A percentile compares a stretch with the other conserved stretches of the same genome.
Evolutionary conservation across 192 early-diverging fungal genomes (phyloP).

Genomic region (Dispira simplex): DNA sequence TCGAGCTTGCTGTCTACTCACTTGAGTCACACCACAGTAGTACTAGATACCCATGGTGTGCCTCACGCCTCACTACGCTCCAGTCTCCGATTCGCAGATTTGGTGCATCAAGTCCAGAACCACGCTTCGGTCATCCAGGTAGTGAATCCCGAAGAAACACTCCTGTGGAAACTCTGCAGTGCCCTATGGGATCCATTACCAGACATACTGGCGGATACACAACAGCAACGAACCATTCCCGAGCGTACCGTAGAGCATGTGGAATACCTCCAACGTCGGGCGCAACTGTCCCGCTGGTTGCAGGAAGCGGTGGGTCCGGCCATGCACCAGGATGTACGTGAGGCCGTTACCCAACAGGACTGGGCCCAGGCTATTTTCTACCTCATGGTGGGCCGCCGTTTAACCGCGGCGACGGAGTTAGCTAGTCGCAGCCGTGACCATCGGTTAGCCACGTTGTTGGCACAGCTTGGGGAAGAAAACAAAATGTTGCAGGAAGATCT

Average conservation of each 20-base stretch:
- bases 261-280: conserved; percentile 29
- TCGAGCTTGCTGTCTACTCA: not conserved
- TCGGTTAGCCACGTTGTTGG: conserved; percentile 57
- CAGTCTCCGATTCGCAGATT: conserved; percentile 5
- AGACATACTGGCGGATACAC: not conserved
- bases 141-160: conserved; percentile 16
- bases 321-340: conserved; percentile 24
- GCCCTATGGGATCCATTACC: conserved; percentile 35
- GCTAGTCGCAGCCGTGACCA: conserved; percentile 49
- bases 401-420: conserved; percentile 42
- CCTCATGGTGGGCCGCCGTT: conserved; percentile 37
- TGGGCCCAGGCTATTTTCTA: conserved; percentile 30
- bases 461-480: conserved; percentile 53
- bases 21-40: not conserved
- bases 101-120: conserved; percentile 6
- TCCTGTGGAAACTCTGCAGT: conserved; percentile 33
- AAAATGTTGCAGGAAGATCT: conserved; percentile 21
- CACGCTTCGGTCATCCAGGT: not conserved
- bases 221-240: too few relatives aligned
- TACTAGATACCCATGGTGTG: not conserved
- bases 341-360: conserved; percentile 15
- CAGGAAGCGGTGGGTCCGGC: conserved; percentile 29
- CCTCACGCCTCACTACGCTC: conserved; percentile 7
- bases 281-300: conserved; percentile 46
- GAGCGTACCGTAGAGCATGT: conserved; percentile 12